Base-by-base conservation (phyloP, 2,329 filamentous ascomycete genomes). In the Fusarium domesticum region DNA sequence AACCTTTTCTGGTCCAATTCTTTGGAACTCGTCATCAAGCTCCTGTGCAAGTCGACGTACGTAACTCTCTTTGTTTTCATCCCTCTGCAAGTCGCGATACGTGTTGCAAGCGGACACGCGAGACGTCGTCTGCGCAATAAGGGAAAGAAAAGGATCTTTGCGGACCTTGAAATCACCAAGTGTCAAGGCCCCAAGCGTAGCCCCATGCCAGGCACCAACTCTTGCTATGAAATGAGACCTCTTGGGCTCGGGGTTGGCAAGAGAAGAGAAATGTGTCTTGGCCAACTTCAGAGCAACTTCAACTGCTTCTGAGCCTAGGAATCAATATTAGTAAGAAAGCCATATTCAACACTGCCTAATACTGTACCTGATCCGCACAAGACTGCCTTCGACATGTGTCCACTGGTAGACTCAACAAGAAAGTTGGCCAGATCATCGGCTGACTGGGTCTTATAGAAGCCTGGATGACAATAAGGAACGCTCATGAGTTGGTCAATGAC, bases 11-110 rank as follows among this genome's bases (percentile, higher is more conserved):
- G 76, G 69, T 0, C 75, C 76, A 0, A 78, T 37, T 0, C 64
- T 55, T 11, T 65, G 60, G 10, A 79, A 72, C 51, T 79, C 73
- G 1, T 62, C 60, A 16, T 78, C 74, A 0, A 79, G 53, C 42
- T 78, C 74, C 1, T 59, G 50, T 0, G 69, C 64, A 0, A 80
- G 61, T 0, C 70, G 58, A 0, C 39, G 25, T 0, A 71, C 67
- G 37, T 72, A 79, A 5, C 62, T 57, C 1, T 62, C 63, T 12
- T 73, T 68, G 0, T 54, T 66, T 50, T 75, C 70, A 0, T 43
- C 53, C 1, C 53, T 45, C 1, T 16, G 36, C 23, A 58, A 34
- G 3, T 52, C 57, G 4, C 54, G 51, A 40, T 63, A 63, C 2
- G 47, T 37, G 28, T 36, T 41, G 32, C 47, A 50, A 3, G 50